Base-by-base conservation (phyloP, 2,329 filamentous ascomycete genomes). In the Aschersonia sp. region DNA sequence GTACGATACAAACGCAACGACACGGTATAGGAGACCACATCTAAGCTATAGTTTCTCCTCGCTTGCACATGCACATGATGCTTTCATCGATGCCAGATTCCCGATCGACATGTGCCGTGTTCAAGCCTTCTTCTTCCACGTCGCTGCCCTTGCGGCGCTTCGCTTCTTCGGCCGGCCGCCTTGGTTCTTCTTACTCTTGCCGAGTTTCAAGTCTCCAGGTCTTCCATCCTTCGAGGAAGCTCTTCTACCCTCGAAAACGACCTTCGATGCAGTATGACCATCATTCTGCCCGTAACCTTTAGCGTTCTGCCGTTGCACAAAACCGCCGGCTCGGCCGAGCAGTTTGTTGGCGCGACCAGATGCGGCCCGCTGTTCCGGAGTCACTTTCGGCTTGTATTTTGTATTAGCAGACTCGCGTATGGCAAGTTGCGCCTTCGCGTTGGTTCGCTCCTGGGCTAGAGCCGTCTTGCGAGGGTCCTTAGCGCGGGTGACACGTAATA, bases 401-500 rank as follows among this genome's bases (percentile, higher is more conserved):
- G 66, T 67, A 62, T 59, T 67, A 52, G 62, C 66, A 53, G 54
- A 52, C 48, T 62, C 66, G 54, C 57, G 52, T 35, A 67, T 68
- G 47, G 66, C 56, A 32, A 60, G 55, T 44, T 65, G 62, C 45
- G 54, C 52, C 50, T 61, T 62, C 52, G 57, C 54, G 50, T 56
- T 55, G 51, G 54, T 43, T 47, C 58, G 55, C 56, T 62, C 54
- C 55, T 69, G 53, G 47, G 75, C 74, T 31, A 72, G 64, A 40
- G 66, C 62, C 6, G 76, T 80, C 64, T 78, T 79, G 58, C 75
- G 72, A 37, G 75, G 76, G 49, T 84, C 84, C 65, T 88, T 90
- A 59, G 92, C 92, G 51, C 92, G 81, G 44, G 79, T 83, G 44
- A 98, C 89, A 47, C 92, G 84, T 35, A 98, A 72, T 54, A 82